phyloP scores from a whole-genome alignment of 2,329 filamentous ascomycete genomes.

The Ceratocystis diversiconidia region DNA sequence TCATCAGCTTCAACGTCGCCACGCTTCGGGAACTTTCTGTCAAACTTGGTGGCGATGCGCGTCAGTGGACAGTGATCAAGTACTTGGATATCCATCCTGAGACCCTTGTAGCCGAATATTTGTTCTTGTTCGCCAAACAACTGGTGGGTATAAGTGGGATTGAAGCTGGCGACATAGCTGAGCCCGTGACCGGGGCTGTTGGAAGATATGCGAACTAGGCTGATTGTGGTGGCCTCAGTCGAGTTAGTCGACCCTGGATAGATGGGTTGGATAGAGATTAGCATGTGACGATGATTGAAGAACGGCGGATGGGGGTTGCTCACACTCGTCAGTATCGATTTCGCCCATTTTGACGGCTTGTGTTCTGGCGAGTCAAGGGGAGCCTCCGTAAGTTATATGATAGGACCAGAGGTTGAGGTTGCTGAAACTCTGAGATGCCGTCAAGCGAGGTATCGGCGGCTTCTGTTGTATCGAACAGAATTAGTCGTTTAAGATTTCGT shows the following conservation, averaged over 20 bases:
- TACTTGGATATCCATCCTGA: constrained; percentile 58
- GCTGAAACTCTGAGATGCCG: neutral
- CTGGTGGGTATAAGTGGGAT: constrained; percentile 76
- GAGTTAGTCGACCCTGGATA: constrained; percentile 43
- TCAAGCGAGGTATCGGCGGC: neutral
- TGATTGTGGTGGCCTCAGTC: constrained; percentile 49
- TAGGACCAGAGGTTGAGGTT: neutral
- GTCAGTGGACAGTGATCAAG: constrained; percentile 8
- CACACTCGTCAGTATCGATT: constrained; percentile 11
- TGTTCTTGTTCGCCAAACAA: constrained; percentile 88
- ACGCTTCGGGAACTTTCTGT: constrained; percentile 10
- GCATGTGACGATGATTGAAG: constrained; percentile 10
- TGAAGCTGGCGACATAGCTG: constrained; percentile 46
- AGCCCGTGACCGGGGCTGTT: constrained; percentile 34
- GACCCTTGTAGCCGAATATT: constrained; percentile 77
- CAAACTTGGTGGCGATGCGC: constrained; percentile 10
- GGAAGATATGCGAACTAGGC: constrained; percentile 38
- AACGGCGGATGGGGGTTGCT: neutral
- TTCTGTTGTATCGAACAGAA: neutral
- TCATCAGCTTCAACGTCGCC: constrained; percentile 16
- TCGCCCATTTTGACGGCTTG: neutral
- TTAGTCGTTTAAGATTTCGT: neutral
- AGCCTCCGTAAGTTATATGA: neutral
- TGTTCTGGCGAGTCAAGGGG: neutral
- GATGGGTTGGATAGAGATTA: constrained; percentile 17